Percentiles rank a stretch among this genome's conserved stretches.
Evolutionary conservation across 1,284 basidiomycete genomes (phyloP).

Genomic region (Phlebopus sp.): DNA sequence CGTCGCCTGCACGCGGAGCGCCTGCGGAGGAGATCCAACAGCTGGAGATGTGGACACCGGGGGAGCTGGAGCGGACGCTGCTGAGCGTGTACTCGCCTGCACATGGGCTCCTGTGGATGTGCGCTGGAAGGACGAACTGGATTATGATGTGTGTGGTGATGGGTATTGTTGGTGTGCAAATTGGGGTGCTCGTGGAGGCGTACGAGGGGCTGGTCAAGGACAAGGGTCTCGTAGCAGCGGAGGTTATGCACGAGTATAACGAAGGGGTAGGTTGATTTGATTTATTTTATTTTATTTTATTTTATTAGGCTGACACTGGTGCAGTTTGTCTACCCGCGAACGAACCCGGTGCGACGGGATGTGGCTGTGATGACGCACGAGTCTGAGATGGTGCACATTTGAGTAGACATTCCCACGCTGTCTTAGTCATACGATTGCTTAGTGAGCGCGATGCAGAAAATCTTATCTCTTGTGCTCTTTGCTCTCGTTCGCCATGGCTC

Average conservation of each 20-base stretch:
- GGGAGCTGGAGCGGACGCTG: constrained; percentile 64
- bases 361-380: constrained; percentile 84
- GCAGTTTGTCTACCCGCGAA: constrained; percentile 79
- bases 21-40: constrained; percentile 55
- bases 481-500: constrained; percentile 35
- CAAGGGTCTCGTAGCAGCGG: constrained; percentile 69
- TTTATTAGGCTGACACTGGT: constrained; percentile 7
- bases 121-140: constrained; percentile 70
- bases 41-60: constrained; percentile 75
- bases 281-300: not conserved
- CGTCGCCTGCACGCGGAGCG: constrained; percentile 41
- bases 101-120: constrained; percentile 70
- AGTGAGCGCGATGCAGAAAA: constrained; percentile 12
- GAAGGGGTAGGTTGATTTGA: constrained; percentile 50
- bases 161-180: constrained; percentile 62
- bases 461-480: constrained; percentile 17
- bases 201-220: constrained; percentile 73
- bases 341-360: constrained; percentile 73
- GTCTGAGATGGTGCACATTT: constrained; percentile 63
- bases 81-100: constrained; percentile 77
- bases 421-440: constrained; percentile 8
- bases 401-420: not conserved
- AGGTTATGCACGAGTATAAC: constrained; percentile 87
- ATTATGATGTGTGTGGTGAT: constrained; percentile 65
- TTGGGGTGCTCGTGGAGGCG: constrained; percentile 32